These are phyloP conservation scores for Urtica urens DNA, from an alignment of 306 rosid species.

Conservation along the genomic window DNA sequence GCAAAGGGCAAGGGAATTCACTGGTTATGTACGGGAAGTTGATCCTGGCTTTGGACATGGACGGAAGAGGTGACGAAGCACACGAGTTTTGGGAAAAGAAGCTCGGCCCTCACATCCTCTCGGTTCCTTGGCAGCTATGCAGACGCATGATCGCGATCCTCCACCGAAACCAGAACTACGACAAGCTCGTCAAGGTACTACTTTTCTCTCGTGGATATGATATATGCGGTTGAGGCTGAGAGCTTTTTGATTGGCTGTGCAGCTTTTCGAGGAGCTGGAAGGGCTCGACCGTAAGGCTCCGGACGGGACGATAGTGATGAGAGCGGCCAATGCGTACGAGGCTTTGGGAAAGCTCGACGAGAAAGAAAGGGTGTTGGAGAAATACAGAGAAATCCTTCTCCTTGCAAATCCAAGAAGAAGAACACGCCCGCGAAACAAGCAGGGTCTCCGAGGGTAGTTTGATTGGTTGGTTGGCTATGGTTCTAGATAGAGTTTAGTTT, in stretches of 20 bases:
- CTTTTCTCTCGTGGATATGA: no score
- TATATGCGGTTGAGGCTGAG: no score
- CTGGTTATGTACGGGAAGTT: conserved; percentile 74
- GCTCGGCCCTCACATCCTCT: conserved; percentile 66
- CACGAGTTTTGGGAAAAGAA: conserved; percentile 75
- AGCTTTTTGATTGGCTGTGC: conserved; percentile 11
- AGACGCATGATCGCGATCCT: conserved; percentile 66
- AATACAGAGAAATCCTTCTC: conserved; percentile 53
- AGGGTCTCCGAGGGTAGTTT: no score
- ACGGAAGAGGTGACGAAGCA: conserved; percentile 78
- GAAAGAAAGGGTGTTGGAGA: conserved; percentile 56
- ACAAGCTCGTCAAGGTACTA: conserved; percentile 59
- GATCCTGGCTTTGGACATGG: conserved; percentile 76
- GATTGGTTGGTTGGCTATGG: no score
- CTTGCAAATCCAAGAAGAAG: no score
- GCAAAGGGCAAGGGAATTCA: conserved; percentile 90
- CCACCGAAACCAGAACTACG: conserved; percentile 60
- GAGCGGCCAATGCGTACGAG: conserved; percentile 78
- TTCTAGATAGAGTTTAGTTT: no score
- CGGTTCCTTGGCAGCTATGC: conserved; percentile 91
- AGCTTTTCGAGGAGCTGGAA: conserved; percentile 88
- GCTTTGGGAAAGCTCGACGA: conserved; percentile 46
- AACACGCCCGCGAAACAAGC: no score
- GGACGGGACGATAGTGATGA: conserved; percentile 51
- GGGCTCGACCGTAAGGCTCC: conserved; percentile 82